Base-by-base conservation (phyloP, 228 moss, liverwort and hornwort genomes). In the Sphagnum magellanicum region DNA sequence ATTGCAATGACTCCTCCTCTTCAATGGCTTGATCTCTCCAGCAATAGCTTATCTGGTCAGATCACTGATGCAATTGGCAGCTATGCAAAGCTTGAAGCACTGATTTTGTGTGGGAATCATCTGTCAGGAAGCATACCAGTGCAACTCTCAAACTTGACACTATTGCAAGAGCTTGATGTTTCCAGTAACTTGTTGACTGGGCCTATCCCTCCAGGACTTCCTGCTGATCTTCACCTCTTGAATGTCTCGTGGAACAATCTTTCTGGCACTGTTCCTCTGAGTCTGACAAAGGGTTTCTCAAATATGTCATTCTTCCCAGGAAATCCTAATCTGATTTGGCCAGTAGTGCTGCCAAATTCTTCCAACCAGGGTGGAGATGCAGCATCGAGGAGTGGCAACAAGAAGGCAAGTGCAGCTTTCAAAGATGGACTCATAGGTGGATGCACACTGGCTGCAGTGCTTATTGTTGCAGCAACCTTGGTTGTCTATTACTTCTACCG, bases 351-450 rank as follows among this genome's bases (percentile, higher is more conserved):
- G 59, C 32, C 32, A 32, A 32, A 32, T 32, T 66, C 77, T 53
- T 71, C 80, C 14, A 50, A 5, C 65, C 48, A 87, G 71, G 74
- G 72, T 73, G 71, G 59, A 11, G 49, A 73, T 14, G 66, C 61
- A 59, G 67, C 68, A 63, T 8, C 64, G 63, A 50, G 53, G 63
- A 66, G 67, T 60, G 58, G 65, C 64, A 79, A 77, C 68, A 77
- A 75, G 81, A 74, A 79, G 79, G 53, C 64, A 61, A 74, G 75
- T 13, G 69, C 74, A 14, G 82, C 53, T 14, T 51, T 84, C 53
- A 91, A 83, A 81, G 84, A 82, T 72, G 86, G 89, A 8, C 61
- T 94, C 70, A 91, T 70, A 61, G 89, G 83, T 12, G 91, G 94
- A 6, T 77, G 84, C 74, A 88, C 84, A 8, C 76, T 77, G 16